These are phyloP conservation scores for Cutaneotrichosporon mucoides DNA, from an alignment of 1,284 basidiomycete species.

Conservation along the genomic window DNA sequence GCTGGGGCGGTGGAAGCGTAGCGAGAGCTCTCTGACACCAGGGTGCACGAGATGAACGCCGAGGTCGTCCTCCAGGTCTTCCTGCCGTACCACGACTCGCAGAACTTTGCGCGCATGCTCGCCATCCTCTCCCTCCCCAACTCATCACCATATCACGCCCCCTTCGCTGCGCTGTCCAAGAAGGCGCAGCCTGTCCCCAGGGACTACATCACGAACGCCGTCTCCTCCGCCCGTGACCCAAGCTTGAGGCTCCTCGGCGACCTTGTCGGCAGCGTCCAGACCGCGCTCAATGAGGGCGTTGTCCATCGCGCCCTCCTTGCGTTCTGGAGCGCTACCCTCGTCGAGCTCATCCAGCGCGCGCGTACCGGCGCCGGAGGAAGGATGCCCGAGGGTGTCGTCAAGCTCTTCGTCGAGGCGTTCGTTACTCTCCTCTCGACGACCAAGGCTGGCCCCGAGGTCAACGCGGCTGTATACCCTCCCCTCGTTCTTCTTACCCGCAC, in stretches of 20 bases:
- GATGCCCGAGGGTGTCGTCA: slow-evolving; percentile 40
- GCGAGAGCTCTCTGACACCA: slow-evolving; percentile 38
- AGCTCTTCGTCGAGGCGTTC: slow-evolving; percentile 46
- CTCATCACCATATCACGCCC: slow-evolving; percentile 40
- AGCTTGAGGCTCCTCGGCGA: slow-evolving; percentile 60
- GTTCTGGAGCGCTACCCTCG: slow-evolving; percentile 76
- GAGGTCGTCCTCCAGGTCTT: slow-evolving; percentile 75
- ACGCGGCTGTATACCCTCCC: slow-evolving; percentile 47
- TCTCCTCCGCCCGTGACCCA: slow-evolving; percentile 56
- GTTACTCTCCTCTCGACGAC: slow-evolving; percentile 32
- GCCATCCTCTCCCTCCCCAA: slow-evolving; percentile 71
- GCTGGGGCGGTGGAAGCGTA: too few relatives aligned
- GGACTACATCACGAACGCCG: slow-evolving; percentile 65
- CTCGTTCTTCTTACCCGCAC: slow-evolving; percentile 45
- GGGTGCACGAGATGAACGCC: slow-evolving; percentile 91
- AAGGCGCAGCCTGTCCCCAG: slow-evolving; percentile 68
- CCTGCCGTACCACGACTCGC: slow-evolving; percentile 90
- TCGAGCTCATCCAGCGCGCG: slow-evolving; percentile 67
- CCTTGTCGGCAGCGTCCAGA: slow-evolving; percentile 40
- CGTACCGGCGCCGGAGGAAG: slow-evolving; percentile 28
- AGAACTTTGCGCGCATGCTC: slow-evolving; percentile 90
- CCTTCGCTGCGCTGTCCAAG: slow-evolving; percentile 70
- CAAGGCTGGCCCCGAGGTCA: slow-evolving; percentile 39
- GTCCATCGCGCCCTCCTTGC: slow-evolving; percentile 70
- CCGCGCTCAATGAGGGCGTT: slow-evolving; percentile 55